phyloP scores from a whole-genome alignment of 176 grass and related monocot genomes.

The Musa acuminata region DNA sequence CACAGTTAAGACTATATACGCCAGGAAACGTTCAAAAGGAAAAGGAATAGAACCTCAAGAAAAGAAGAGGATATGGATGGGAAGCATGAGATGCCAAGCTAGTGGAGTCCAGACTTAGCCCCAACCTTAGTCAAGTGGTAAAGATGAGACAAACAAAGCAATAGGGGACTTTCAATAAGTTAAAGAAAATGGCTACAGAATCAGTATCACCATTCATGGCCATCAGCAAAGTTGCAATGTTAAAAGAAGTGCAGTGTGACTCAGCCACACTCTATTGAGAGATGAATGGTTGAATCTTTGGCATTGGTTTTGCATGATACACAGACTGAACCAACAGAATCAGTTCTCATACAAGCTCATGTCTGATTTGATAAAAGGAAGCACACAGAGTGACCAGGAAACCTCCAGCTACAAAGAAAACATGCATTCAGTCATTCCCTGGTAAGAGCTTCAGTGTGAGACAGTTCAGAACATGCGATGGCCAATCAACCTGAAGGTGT shows the following conservation, averaged over 20 bases:
- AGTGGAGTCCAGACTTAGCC: slow-evolving; percentile 4
- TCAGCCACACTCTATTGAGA: not conserved
- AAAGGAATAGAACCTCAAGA: not conserved
- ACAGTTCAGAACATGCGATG: too few relatives aligned
- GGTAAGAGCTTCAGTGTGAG: too few relatives aligned
- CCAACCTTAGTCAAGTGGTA: not conserved
- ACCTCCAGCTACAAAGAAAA: not conserved
- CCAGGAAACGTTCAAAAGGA: not conserved
- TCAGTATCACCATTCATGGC: not conserved
- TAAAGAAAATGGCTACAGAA: not conserved
- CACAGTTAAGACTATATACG: too few relatives aligned
- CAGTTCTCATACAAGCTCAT: too few relatives aligned
- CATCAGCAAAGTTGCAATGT: not conserved
- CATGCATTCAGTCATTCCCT: not conserved
- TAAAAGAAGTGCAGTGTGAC: not conserved
- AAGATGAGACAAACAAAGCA: slow-evolving; percentile 5
- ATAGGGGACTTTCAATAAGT: not conserved
- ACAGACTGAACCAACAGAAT: not conserved
- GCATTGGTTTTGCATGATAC: not conserved
- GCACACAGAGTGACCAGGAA: not conserved
- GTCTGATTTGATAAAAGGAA: not conserved
- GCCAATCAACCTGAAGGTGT: too few relatives aligned
- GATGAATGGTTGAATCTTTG: not conserved
- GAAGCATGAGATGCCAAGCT: slow-evolving; percentile 9
- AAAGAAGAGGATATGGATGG: not conserved